Conservation (phyloP, 1,284 basidiomycete genomes). For the Fomitopsis betulina region DNA sequence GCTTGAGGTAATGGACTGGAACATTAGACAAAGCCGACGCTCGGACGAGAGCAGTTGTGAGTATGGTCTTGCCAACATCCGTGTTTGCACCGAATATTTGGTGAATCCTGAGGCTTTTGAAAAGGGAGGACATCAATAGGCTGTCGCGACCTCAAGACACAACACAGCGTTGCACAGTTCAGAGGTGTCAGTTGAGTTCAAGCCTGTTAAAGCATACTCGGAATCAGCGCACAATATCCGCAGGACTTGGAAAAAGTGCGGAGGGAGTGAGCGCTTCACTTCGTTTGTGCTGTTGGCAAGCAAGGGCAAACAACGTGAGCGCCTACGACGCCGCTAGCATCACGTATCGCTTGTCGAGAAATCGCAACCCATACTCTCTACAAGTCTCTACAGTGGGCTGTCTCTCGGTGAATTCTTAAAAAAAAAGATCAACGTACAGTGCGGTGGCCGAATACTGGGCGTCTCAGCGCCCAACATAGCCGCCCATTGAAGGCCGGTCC, state of each 20-base stretch:
- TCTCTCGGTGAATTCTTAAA: no score
- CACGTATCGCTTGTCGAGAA: no score
- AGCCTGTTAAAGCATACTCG: no score
- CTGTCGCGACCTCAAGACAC: background rate
- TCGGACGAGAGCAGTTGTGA: conserved; percentile 79
- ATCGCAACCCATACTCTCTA: no score
- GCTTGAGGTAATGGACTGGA: conserved; percentile 82
- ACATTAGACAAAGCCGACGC: conserved; percentile 56
- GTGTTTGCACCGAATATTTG: conserved; percentile 92
- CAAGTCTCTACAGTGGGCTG: no score
- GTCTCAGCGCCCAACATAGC: background rate
- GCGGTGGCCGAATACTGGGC: no score
- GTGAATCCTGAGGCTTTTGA: conserved; percentile 79
- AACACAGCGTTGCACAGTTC: background rate
- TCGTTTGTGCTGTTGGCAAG: background rate
- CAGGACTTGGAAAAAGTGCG: background rate
- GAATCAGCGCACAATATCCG: conserved; percentile 1
- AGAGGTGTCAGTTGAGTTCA: background rate
- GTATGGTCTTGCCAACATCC: conserved; percentile 88
- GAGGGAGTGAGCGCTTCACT: background rate
- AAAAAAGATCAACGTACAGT: no score
- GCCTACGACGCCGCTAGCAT: background rate
- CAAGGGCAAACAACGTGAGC: background rate
- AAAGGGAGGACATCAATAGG: conserved; percentile 46
- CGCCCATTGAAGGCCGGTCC: background rate